Conservation (phyloP, 768 basidiomycete species). For the Trametes coccinea region DNA sequence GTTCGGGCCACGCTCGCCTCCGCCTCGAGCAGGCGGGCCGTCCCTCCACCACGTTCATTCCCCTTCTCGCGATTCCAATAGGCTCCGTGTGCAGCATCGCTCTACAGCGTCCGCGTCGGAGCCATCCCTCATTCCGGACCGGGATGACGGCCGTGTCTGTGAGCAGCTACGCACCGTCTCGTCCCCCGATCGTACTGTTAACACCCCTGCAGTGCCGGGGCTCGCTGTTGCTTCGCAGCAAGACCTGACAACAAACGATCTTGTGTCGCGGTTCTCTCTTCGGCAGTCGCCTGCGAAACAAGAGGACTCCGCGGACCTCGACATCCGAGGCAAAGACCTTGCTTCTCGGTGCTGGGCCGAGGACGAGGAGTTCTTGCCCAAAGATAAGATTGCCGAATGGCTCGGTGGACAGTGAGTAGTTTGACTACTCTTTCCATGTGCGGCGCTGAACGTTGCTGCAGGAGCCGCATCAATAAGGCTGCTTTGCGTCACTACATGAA, state of each 20-base stretch:
- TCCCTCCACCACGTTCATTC: conserved; percentile 37
- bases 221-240: conserved; percentile 47
- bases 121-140: conserved; percentile 67
- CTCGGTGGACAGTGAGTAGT: conserved; percentile 86
- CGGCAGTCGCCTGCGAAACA: conserved; percentile 40
- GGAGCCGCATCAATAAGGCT: conserved; percentile 72
- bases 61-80: conserved; percentile 39
- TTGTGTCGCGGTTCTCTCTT: conserved; percentile 43
- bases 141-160: conserved; percentile 53
- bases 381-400: conserved; percentile 96
- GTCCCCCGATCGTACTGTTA: conserved; percentile 15
- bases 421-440: not conserved
- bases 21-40: conserved; percentile 25
- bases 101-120: conserved; percentile 79
- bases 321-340: conserved; percentile 65
- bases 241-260: conserved; percentile 57
- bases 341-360: conserved; percentile 83
- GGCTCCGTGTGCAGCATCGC: conserved; percentile 65
- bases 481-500: conserved; percentile 82
- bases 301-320: conserved; percentile 59
- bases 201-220: conserved; percentile 25
- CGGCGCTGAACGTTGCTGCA: conserved; percentile 34
- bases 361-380: conserved; percentile 78
- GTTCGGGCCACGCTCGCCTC: conserved; percentile 26
- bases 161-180: conserved; percentile 31